A percentile compares a stretch with the other conserved stretches of the same genome.
phyloP scores from a whole-genome alignment of 2,329 filamentous ascomycete species.

The Alternaria sp. region DNA sequence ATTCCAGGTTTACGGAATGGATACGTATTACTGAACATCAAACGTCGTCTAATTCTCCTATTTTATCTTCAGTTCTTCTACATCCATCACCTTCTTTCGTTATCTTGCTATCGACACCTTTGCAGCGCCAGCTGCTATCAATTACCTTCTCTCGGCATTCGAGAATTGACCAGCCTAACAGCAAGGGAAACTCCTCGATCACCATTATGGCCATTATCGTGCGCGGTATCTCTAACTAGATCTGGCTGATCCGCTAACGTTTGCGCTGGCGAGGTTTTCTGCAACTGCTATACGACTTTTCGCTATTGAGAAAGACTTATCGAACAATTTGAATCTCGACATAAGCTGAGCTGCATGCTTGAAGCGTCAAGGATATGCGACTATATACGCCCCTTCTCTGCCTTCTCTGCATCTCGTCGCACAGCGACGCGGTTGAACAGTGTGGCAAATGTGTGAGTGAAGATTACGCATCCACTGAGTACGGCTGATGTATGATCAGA shows the following conservation, averaged over 20 bases:
- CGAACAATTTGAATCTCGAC: not conserved
- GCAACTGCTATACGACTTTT: not conserved
- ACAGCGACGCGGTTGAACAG: not conserved
- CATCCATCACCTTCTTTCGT: not conserved
- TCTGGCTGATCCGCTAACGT: not conserved
- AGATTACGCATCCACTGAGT: too few species aligned
- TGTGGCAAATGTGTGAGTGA: slow-evolving; percentile 32
- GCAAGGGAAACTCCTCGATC: not conserved
- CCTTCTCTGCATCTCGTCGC: not conserved
- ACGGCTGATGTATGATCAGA: slow-evolving; percentile 2
- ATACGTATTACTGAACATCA: not conserved
- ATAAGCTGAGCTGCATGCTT: not conserved
- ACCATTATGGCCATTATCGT: not conserved
- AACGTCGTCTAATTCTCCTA: not conserved
- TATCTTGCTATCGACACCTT: not conserved
- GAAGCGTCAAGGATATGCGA: not conserved
- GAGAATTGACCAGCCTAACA: not conserved
- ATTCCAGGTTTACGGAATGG: not conserved
- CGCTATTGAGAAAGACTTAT: not conserved
- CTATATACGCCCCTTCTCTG: not conserved
- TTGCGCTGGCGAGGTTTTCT: not conserved
- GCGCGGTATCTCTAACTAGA: not conserved
- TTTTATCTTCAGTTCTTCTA: not conserved
- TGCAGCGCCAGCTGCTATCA: not conserved
- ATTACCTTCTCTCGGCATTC: not conserved